phyloP scores from a whole-genome alignment of 1,284 basidiomycete genomes.

The Ceratobasidium sp. region DNA sequence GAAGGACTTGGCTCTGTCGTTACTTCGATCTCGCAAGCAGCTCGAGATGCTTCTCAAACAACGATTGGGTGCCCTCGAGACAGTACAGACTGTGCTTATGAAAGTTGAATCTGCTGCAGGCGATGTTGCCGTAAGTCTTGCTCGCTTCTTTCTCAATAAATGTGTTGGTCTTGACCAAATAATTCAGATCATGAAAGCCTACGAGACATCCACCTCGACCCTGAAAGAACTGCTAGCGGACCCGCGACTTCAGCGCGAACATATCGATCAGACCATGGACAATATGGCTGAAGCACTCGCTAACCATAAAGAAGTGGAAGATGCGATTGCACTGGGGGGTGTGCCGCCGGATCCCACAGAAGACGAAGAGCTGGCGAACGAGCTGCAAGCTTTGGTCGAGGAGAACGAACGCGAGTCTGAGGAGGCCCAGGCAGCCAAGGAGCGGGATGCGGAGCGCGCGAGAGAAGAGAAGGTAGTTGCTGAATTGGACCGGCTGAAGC shows the following conservation, averaged over 20 bases:
- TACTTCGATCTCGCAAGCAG: conserved; percentile 79
- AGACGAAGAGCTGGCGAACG: conserved; percentile 59
- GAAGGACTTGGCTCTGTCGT: conserved; percentile 73
- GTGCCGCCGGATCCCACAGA: conserved; percentile 57
- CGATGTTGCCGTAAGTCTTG: conserved; percentile 74
- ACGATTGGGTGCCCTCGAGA: conserved; percentile 74
- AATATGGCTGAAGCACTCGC: conserved; percentile 81
- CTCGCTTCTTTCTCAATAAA: neutral
- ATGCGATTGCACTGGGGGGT: conserved; percentile 70
- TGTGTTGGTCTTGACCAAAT: conserved; percentile 31
- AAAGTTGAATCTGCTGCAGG: conserved; percentile 87
- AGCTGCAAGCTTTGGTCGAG: conserved; percentile 55
- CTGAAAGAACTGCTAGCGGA: conserved; percentile 77
- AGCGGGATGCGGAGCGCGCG: conserved; percentile 49
- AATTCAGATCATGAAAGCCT: conserved; percentile 80
- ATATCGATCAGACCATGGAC: conserved; percentile 85
- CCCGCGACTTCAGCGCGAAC: conserved; percentile 76
- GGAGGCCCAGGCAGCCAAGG: conserved; percentile 58
- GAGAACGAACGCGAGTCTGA: conserved; percentile 48
- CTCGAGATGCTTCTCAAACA: conserved; percentile 79
- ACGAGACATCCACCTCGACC: conserved; percentile 80
- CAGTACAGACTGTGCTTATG: conserved; percentile 75
- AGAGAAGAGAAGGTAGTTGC: conserved; percentile 30
- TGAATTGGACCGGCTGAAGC: conserved; percentile 28
- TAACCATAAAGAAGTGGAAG: conserved; percentile 82